Base-by-base conservation (phyloP, 164 flowering plant genomes). In the Akebia trifoliata region DNA sequence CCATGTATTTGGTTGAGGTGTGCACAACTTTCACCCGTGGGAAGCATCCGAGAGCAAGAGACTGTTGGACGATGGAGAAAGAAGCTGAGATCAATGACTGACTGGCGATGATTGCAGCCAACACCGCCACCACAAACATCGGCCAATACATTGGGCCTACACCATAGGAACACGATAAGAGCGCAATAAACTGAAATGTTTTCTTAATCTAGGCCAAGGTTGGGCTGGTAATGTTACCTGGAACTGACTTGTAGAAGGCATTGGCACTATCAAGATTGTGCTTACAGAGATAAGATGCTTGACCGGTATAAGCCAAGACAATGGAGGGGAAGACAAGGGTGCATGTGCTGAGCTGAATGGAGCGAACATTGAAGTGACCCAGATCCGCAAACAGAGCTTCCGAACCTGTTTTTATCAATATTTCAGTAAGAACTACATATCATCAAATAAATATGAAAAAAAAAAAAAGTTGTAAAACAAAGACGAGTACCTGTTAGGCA, bases 61-160 rank as follows among this genome's bases (percentile, higher is more conserved):
- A 61, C 34, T 72, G 73, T 36, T 61, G 70, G 61, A 73, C 21
- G 1, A 72, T 72, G 44, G 70, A 69, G 64, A 65, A 72, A 0
- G 72, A 20, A 1, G 57, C 73, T 0, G 71, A 69, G 34, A 73
- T 69, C 63, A 68, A 47, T 0, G 73, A 47, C 20, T 72, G 76
- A 17, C 73, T 69, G 0, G 73, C 76, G 1, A 69, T 60, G 24
- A 69, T 59, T 0, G 71, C 39, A 2, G 77, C 71, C 38, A 46
- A 1, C 10, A 69, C 69, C 0, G 69, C 76, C 56, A 61, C 49
- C 21, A 64, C 67, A 44, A 68, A 72, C 69, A 64, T 64, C 10
- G 72, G 70, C 72, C 69, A 68, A 8, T 60, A 64, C 29, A 68
- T 0, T 17, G 51, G 28, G 2, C n/a, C 75, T 67, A 29, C 57